Evolutionary conservation across 768 basidiomycete species (phyloP).

Genomic region (Amanita exitialis): DNA sequence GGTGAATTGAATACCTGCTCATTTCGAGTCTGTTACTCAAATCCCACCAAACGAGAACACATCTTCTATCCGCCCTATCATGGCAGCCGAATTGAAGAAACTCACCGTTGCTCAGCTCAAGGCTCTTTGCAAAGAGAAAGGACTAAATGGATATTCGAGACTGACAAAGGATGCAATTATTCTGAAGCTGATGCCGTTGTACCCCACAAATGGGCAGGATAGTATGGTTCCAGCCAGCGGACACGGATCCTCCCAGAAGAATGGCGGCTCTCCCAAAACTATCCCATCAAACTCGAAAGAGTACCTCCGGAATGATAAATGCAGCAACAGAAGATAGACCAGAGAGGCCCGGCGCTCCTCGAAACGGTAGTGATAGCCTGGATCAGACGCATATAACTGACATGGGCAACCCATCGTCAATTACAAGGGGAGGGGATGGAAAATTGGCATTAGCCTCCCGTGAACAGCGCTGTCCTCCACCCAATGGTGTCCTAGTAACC

Average conservation of each 20-base stretch:
- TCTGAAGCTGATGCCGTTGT: conserved; percentile 27
- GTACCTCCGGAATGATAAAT: no score
- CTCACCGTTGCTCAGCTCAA: conserved; percentile 58
- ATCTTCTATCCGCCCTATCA: not conserved
- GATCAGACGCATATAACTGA: not conserved
- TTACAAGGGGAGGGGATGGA: not conserved
- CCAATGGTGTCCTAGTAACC: not conserved
- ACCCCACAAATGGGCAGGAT: not conserved
- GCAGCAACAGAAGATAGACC: not conserved
- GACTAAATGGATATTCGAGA: conserved; percentile 58
- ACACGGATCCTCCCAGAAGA: not conserved
- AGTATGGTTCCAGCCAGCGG: not conserved
- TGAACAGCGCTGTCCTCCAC: not conserved
- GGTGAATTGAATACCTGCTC: not conserved
- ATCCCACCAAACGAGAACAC: conserved; percentile 5
- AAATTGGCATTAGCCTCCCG: not conserved
- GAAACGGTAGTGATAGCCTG: no score
- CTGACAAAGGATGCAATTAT: conserved; percentile 49
- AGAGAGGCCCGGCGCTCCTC: not conserved
- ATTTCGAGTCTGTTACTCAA: not conserved
- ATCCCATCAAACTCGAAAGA: not conserved
- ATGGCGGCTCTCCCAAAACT: not conserved
- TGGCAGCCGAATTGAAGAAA: conserved; percentile 22
- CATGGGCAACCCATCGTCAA: not conserved
- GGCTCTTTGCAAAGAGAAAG: conserved; percentile 54